Evolutionary conservation across 164 flowering plant genomes (phyloP).

Genomic region (Malania oleifera): DNA sequence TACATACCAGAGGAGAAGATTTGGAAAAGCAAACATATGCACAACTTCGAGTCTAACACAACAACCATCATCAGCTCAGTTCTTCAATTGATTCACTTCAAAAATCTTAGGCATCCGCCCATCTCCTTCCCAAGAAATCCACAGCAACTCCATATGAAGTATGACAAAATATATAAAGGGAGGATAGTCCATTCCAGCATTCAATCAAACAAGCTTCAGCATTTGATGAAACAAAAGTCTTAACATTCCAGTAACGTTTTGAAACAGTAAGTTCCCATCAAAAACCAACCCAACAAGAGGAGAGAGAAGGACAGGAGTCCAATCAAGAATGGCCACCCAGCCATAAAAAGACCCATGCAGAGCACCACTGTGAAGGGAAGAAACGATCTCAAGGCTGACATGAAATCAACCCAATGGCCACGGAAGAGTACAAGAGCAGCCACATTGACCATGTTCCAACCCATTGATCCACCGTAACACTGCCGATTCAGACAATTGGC

Average conservation of each 20-base stretch:
- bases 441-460: conserved; percentile 82
- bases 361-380: conserved; percentile 56
- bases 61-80: no score
- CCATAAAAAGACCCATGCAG: conserved; percentile 57
- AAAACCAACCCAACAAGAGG: conserved; percentile 69
- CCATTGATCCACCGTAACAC: conserved; percentile 59
- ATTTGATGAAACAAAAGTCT: conserved; percentile 18
- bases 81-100: no score
- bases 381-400: conserved; percentile 62
- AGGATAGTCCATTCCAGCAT: no score
- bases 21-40: no score
- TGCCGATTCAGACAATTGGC: conserved; percentile 79
- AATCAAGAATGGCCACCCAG: conserved; percentile 75
- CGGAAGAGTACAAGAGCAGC: conserved; percentile 53
- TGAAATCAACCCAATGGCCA: conserved; percentile 65
- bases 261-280: conserved; percentile 52
- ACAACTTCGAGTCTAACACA: no score
- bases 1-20: no score
- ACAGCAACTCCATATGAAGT: no score
- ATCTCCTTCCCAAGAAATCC: no score
- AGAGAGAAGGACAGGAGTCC: conserved; percentile 60
- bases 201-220: conserved; percentile 2
- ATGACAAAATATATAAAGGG: no score
- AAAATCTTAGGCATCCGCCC: no score
- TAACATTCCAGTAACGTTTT: conserved; percentile 56